phyloP scores from a whole-genome alignment of 768 basidiomycete genomes.

The Boletus bicolor region DNA sequence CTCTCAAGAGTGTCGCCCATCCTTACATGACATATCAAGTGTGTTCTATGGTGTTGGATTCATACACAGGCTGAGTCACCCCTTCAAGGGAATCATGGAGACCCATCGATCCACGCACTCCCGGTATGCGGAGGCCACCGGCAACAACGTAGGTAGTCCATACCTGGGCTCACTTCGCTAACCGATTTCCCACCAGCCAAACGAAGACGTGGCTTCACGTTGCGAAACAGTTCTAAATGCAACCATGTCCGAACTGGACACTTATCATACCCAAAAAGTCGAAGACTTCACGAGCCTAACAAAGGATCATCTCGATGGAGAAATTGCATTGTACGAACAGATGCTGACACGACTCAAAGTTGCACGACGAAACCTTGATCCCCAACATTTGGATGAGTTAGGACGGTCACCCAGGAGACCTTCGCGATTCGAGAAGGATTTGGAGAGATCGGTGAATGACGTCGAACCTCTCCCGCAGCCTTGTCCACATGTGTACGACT shows the following conservation, averaged over 20 bases:
- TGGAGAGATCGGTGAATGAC: conserved; percentile 50
- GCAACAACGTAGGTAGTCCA: conserved; percentile 24
- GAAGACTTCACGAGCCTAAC: conserved; percentile 63
- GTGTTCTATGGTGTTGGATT: not conserved
- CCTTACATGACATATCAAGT: conserved; percentile 72
- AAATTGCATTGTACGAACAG: conserved; percentile 75
- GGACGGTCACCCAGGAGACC: conserved; percentile 52
- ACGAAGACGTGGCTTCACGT: conserved; percentile 65
- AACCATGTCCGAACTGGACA: conserved; percentile 86
- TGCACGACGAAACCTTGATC: conserved; percentile 55
- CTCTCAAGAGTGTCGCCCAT: conserved; percentile 72
- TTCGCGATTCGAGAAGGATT: conserved; percentile 74
- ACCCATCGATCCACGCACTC: conserved; percentile 69
- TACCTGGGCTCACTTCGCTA: not conserved
- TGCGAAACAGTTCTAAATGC: conserved; percentile 88
- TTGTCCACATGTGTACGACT: conserved; percentile 76
- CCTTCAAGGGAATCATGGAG: conserved; percentile 59
- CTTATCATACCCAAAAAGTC: conserved; percentile 68
- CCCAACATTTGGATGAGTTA: conserved; percentile 47
- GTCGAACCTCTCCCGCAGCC: conserved; percentile 59
- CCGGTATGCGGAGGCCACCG: conserved; percentile 56
- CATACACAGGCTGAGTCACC: not conserved
- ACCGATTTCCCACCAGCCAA: conserved; percentile 37
- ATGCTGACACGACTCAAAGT: conserved; percentile 55
- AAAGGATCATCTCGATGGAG: conserved; percentile 71